Base-by-base conservation (phyloP, 441 rosid genomes). In the Cnidoscolus chayamansa region DNA sequence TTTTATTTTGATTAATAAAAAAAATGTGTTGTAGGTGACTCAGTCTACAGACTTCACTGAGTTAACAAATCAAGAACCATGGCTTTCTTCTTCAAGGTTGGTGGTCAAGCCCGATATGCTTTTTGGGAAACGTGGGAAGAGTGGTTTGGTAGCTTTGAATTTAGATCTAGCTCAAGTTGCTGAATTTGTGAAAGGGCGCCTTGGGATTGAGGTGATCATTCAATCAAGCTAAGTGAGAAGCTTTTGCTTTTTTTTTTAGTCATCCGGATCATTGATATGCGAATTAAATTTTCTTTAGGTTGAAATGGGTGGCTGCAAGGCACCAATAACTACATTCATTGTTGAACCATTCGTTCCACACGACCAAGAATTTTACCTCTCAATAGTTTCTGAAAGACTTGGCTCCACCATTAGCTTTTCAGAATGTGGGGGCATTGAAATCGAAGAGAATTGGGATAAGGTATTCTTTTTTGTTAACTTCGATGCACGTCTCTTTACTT, bases 101-200 rank as follows among this genome's bases (percentile, higher is more conserved):
- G 98, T 93, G 69, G 97, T 91, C 74, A 93, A 93, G 80, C 98
- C 97, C 10, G 98, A 93, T 72, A 93, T 93, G 98, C 68, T 93
- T 48, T 93, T 93, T 65, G 97, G 97, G 20, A 93, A 93, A 77
- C 92, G 97, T 31, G 96, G 97, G 69, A 93, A 93, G 87, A 91
- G 97, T 63, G 97, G 97, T 3, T 81, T 93, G 77, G 97, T 91
- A 10, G 93, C 97, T 54, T 83, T 93, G 51, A 91, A 91, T 81
- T 79, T 93, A 62, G 98, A 91, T 84, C 83, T 93, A 76, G 98
- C 96, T 81, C 88, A 93, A 83, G 98, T 93, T 76, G 89, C 92
- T 69, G 93, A 86, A 49, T 93, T 93, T 71, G 98, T 93, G 72
- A 93, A 93, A 82, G 84, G 73, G 57, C 89, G 94, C 55, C 90